A percentile compares a stretch with the other conserved stretches of the same genome.
Evolutionary conservation across 2,329 filamentous ascomycete genomes (phyloP).

Genomic region (Rutstroemia sp.): DNA sequence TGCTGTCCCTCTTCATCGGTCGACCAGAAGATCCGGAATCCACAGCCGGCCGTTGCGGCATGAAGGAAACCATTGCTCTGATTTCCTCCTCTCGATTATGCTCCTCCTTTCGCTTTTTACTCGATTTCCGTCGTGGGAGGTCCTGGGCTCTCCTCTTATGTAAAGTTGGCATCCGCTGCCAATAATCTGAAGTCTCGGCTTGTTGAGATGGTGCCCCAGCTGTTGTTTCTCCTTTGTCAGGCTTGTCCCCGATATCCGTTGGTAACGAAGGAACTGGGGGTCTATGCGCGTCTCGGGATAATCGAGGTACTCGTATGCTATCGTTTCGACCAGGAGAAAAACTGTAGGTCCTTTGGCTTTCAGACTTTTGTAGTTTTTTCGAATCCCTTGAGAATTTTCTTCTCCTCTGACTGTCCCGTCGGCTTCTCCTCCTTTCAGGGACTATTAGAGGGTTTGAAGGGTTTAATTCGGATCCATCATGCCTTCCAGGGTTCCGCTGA

Average conservation of each 20-base stretch:
- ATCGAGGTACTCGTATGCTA: constrained; percentile 37
- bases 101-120: constrained; percentile 69
- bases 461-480: constrained; percentile 28
- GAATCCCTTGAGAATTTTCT: constrained; percentile 29
- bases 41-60: constrained; percentile 55
- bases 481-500: constrained; percentile 22
- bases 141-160: constrained; percentile 55
- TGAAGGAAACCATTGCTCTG: constrained; percentile 68
- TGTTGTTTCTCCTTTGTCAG: constrained; percentile 14
- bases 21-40: constrained; percentile 53
- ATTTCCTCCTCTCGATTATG: constrained; percentile 80
- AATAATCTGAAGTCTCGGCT: constrained; percentile 24
- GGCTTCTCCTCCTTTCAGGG: constrained; percentile 30
- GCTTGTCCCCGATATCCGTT: constrained; percentile 17
- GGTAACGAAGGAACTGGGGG: constrained; percentile 26
- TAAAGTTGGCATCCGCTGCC: constrained; percentile 45
- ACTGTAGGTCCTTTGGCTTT: constrained; percentile 47
- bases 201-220: constrained; percentile 21
- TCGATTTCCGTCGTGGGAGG: constrained; percentile 61
- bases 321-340: constrained; percentile 56
- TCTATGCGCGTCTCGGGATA: constrained; percentile 27
- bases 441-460: constrained; percentile 19
- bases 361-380: constrained; percentile 36
- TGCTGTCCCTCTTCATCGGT: constrained; percentile 55
- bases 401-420: constrained; percentile 24